Evolutionary conservation across 2,329 filamentous ascomycete genomes (phyloP).

Genomic region (Arthrobotrys pseudoclavata): DNA sequence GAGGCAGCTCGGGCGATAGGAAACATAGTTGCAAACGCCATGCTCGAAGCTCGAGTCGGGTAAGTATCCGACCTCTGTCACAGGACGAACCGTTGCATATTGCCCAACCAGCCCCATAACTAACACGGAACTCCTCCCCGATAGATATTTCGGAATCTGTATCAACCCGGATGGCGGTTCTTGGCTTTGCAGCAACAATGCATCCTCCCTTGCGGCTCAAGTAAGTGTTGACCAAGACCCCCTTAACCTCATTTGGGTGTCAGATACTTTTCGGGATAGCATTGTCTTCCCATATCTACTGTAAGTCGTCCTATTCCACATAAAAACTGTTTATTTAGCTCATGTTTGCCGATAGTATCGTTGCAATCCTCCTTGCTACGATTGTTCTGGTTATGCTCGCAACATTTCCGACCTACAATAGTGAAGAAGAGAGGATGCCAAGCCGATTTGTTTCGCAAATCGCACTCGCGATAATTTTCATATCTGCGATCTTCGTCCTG

Average conservation of each 20-base stretch:
- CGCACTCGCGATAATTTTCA: constrained; percentile 91
- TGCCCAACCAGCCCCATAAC: not conserved
- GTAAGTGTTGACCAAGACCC: constrained; percentile 93
- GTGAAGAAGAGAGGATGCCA: constrained; percentile 88
- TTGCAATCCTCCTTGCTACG: constrained; percentile 97
- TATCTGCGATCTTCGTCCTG: constrained; percentile 78
- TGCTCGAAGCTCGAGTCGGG: constrained; percentile 89
- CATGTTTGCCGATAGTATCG: constrained; percentile 75
- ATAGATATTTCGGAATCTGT: constrained; percentile 91
- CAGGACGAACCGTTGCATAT: not conserved
- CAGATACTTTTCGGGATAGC: constrained; percentile 96
- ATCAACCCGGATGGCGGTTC: constrained; percentile 89
- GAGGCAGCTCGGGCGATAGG: constrained; percentile 85
- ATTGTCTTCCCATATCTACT: constrained; percentile 98
- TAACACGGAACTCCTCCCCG: not conserved
- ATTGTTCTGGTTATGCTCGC: constrained; percentile 93
- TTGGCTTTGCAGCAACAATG: constrained; percentile 97
- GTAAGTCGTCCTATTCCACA: constrained; percentile 70
- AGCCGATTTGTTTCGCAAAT: constrained; percentile 92
- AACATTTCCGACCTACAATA: constrained; percentile 97
- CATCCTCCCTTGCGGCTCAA: constrained; percentile 89
- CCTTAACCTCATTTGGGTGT: constrained; percentile 96
- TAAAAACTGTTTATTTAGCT: not conserved
- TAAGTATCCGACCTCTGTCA: constrained; percentile 19
- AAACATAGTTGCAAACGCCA: constrained; percentile 88